Evolutionary conservation across 768 basidiomycete species (phyloP), one percentile per base, ranked within the genome.

Genomic region (Sutorius australiensis): DNA sequence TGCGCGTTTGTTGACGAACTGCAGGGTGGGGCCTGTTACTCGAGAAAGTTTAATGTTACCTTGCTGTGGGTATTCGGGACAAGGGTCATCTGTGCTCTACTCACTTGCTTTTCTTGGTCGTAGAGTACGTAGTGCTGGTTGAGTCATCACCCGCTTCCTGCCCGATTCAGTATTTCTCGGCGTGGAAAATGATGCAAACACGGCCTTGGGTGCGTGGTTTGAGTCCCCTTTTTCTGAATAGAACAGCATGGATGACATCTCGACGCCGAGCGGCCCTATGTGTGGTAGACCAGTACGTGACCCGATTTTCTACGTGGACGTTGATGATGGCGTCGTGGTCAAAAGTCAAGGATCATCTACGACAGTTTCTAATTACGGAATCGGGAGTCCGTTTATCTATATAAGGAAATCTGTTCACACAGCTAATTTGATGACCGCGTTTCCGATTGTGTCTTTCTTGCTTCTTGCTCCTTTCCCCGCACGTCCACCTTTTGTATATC

Each of bases 381-480:
- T 38, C 37, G 37, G 37, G 17, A 0, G 37, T 17, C 37, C 37
- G 36, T 32, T 32, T 6, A 3, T 10, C 13, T 38, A 5, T 46
- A 31, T 46, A 40, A 5, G 54, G 62, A 0, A 56, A 44, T 0
- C 0, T 12, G 11, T 65, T 66, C 58, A 1, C 63, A 66, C 55
- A 36, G 5, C 46, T 42, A 65, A 65, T 61, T 54, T 45, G 39
- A 47, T 51, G 62, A 55, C 44, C 36, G 44, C 24, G 24, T 24
- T 52, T 61, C 53, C 46, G 46, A 50, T 53, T 51, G 38, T 24
- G 40, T 5, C 40, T 17, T 32, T 14, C 12, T 43, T 36, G 13
- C 48, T 46, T 51, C 40, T 44, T 45, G 31, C 54, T 59, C 57
- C 63, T 62, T 56, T 59, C 58, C 60, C 50, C 54, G 52, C 36